Conservation (phyloP, 805 yeast species). For the Suhomyces kilbournensis region DNA sequence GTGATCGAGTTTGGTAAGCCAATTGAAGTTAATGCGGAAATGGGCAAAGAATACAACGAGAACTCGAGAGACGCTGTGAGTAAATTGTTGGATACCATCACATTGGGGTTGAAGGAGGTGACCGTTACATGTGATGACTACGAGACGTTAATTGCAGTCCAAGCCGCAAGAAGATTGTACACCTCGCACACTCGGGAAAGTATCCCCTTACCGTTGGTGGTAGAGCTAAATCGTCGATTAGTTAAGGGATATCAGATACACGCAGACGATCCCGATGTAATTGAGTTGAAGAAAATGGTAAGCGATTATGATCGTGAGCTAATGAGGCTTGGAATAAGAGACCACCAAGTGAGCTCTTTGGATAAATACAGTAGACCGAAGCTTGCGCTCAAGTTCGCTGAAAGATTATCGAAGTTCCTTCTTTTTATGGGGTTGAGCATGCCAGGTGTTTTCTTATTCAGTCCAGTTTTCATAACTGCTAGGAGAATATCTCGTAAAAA, state of each 20-base stretch:
- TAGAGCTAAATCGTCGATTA: constrained; percentile 40
- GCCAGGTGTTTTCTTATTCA: constrained; percentile 38
- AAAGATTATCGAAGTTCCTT: constrained; percentile 25
- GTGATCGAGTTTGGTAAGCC: constrained; percentile 44
- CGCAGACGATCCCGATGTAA: constrained; percentile 33
- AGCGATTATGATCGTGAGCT: constrained; percentile 32
- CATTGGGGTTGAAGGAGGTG: constrained; percentile 36
- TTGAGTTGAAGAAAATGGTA: constrained; percentile 28
- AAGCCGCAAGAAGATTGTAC: constrained; percentile 41
- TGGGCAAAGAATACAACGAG: constrained; percentile 26
- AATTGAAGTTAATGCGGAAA: constrained; percentile 27
- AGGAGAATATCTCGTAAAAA: constrained; percentile 30
- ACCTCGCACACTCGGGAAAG: constrained; percentile 30
- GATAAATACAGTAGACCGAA: constrained; percentile 18
- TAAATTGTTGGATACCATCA: constrained; percentile 25
- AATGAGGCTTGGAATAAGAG: constrained; percentile 33
- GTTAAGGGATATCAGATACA: constrained; percentile 35
- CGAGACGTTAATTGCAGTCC: constrained; percentile 42
- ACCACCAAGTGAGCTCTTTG: constrained; percentile 38
- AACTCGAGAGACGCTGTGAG: constrained; percentile 27
- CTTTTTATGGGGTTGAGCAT: constrained; percentile 31
- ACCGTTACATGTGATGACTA: constrained; percentile 41
- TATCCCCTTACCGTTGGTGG: constrained; percentile 41
- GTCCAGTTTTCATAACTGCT: constrained; percentile 39
- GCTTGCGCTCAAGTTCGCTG: constrained; percentile 22